Evolutionary conservation across 306 rosid genomes (phyloP).

Genomic region (cucumber (Cucumis sativus)): Cucumber_9930_V3 NC_026657.2:9257001-9257500

Average conservation of each 20-base stretch:
- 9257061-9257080: slow-evolving; percentile 21
- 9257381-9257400: background rate
- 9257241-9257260: slow-evolving; percentile 23
- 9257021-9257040: background rate
- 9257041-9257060: background rate
- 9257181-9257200: too few relatives aligned
- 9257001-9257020: background rate
- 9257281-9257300: background rate
- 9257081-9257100: background rate
- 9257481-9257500: background rate
- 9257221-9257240: slow-evolving; percentile 11
- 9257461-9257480: background rate
- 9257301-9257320: background rate
- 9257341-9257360: background rate
- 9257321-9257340: background rate
- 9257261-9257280: slow-evolving; percentile 39
- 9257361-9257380: background rate
- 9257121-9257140: too few relatives aligned
- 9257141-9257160: too few relatives aligned
- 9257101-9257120: too few relatives aligned
- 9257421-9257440: background rate
- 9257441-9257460: background rate
- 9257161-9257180: too few relatives aligned
- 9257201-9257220: slow-evolving; percentile 3
- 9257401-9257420: background rate